Percentiles rank a stretch among this genome's conserved stretches.
Evolutionary conservation across 345 rosid genomes (phyloP).

Genomic region (Tarenaya hassleriana): DNA sequence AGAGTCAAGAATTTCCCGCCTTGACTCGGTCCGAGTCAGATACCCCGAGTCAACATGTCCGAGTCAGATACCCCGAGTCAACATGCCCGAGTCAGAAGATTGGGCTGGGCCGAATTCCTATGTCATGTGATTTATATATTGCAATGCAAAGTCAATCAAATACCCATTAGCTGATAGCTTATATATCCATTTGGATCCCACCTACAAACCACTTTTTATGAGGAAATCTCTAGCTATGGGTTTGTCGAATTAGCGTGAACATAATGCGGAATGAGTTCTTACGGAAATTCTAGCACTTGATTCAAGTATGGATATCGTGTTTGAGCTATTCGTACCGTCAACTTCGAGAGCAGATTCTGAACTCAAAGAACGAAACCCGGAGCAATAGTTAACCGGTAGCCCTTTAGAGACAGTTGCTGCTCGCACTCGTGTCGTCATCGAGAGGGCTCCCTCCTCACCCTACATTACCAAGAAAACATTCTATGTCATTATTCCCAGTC

Average conservation of each 20-base stretch:
- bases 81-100: no score
- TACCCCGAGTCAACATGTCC: no score
- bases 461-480: conserved; percentile 24
- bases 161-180: not conserved
- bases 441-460: conserved; percentile 98
- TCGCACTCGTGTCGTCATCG: conserved; percentile 84
- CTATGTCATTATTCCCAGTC: not conserved
- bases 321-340: conserved; percentile 50
- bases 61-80: no score
- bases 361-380: conserved; percentile 79
- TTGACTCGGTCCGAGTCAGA: no score
- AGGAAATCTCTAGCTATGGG: not conserved
- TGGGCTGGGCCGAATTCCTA: no score
- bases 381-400: conserved; percentile 85
- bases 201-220: not conserved
- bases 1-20: no score
- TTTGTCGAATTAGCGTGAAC: not conserved
- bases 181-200: not conserved
- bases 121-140: no score
- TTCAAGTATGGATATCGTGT: conserved; percentile 1
- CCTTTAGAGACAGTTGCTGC: conserved; percentile 70
- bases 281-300: conserved; percentile 1
- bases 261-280: not conserved
- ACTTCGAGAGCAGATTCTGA: conserved; percentile 54
- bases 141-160: conserved; percentile 9